phyloP scores from a whole-genome alignment of 2,329 filamentous ascomycete genomes.

The Talaromyces piceae region DNA sequence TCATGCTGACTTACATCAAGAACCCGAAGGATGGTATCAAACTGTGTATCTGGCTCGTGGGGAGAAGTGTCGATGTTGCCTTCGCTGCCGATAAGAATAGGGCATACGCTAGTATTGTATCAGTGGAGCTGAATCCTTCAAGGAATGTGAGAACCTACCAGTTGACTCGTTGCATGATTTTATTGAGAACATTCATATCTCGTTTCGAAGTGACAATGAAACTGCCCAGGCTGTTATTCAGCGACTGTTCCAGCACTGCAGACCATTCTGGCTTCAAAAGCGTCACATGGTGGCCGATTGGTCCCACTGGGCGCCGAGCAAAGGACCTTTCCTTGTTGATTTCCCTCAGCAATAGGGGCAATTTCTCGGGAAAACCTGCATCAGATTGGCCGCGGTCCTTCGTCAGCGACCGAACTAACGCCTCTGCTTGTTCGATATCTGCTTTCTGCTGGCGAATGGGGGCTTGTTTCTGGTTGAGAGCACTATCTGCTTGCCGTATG shows the following conservation, averaged over 20 bases:
- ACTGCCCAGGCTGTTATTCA: conserved; percentile 62
- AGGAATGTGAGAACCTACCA: conserved; percentile 33
- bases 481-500: conserved; percentile 27
- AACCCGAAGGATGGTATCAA: conserved; percentile 71
- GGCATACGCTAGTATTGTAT: conserved; percentile 36
- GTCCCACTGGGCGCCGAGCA: conserved; percentile 66
- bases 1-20: conserved; percentile 47
- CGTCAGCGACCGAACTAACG: conserved; percentile 45
- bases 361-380: conserved; percentile 56
- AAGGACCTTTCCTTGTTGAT: conserved; percentile 67
- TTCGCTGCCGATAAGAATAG: conserved; percentile 58
- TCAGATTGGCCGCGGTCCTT: conserved; percentile 53
- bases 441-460: conserved; percentile 39
- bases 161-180: conserved; percentile 55
- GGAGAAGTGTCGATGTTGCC: conserved; percentile 49
- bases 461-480: conserved; percentile 16
- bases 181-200: conserved; percentile 63
- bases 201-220: conserved; percentile 75
- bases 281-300: conserved; percentile 70
- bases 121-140: conserved; percentile 10
- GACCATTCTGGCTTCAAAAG: conserved; percentile 77
- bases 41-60: conserved; percentile 66
- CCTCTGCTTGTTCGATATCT: conserved; percentile 50
- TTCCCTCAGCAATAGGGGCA: conserved; percentile 57
- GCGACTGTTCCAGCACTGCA: conserved; percentile 66